phyloP scores from a whole-genome alignment of 2,329 filamentous ascomycete species.

The Stagonosporopsis cucurbitacearum region DNA sequence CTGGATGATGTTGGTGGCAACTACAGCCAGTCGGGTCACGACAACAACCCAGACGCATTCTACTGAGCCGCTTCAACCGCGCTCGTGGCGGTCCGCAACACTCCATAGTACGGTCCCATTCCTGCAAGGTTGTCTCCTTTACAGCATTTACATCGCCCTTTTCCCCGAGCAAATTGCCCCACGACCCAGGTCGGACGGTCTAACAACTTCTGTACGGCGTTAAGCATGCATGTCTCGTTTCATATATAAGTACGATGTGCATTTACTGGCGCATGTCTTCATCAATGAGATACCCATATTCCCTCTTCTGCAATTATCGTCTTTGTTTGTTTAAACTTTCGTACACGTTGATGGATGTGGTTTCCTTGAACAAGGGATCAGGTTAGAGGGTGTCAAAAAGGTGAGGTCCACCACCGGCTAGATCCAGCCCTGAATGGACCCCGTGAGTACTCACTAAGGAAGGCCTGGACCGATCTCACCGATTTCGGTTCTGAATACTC shows the following conservation, averaged over 20 bases:
- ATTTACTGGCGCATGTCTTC: slow-evolving; percentile 4
- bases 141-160: neutral
- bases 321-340: too few species aligned
- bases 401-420: too few species aligned
- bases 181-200: neutral
- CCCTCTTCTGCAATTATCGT: neutral
- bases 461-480: neutral
- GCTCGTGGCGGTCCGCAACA: neutral
- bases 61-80: slow-evolving; percentile 25
- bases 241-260: neutral
- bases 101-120: neutral
- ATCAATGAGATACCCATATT: slow-evolving; percentile 15
- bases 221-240: neutral
- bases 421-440: too few species aligned
- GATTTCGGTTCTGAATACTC: neutral
- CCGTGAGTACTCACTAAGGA: neutral
- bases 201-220: neutral
- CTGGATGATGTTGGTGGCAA: slow-evolving; percentile 52
- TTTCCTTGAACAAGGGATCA: too few species aligned
- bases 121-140: neutral
- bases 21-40: slow-evolving; percentile 38
- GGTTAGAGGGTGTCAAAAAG: too few species aligned
- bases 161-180: neutral
- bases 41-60: slow-evolving; percentile 44
- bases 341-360: too few species aligned